These are phyloP conservation scores for Vaccinium darrowii DNA, from an alignment of 148 eudicot genomes.

Conservation along the genomic window DNA sequence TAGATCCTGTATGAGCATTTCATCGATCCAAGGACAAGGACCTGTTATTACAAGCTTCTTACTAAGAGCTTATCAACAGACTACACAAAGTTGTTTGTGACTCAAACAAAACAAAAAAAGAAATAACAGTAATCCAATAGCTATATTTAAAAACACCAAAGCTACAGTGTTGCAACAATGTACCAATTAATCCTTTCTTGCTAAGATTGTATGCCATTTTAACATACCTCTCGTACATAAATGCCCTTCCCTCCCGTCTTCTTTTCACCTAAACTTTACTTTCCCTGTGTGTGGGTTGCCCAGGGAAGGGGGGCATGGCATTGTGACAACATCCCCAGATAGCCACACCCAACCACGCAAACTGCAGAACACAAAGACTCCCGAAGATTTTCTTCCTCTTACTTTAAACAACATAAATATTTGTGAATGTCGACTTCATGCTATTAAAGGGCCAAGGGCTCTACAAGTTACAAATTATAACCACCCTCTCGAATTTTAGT, in stretches of 20 bases:
- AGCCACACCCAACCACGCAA: background rate
- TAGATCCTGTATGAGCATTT: slow-evolving; percentile 92
- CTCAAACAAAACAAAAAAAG: background rate
- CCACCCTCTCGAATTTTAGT: background rate
- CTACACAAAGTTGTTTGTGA: background rate
- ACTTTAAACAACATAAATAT: background rate
- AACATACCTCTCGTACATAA: background rate
- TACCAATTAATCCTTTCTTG: background rate
- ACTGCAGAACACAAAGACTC: background rate
- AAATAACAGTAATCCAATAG: slow-evolving; percentile 12
- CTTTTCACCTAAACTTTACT: background rate
- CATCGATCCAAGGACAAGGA: slow-evolving; percentile 83
- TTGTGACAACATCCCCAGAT: background rate
- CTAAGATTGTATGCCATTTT: background rate
- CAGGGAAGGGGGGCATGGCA: background rate
- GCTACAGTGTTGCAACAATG: background rate
- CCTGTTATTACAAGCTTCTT: slow-evolving; percentile 76
- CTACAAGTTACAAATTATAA: background rate
- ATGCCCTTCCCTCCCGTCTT: background rate
- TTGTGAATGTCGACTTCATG: background rate
- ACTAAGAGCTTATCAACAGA: slow-evolving; percentile 44
- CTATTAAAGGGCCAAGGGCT: background rate
- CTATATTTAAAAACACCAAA: background rate
- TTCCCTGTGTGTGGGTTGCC: too few species aligned
- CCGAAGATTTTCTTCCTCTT: background rate